phyloP scores from a whole-genome alignment of 2,329 filamentous ascomycete genomes.

The Microcera coccophila region DNA sequence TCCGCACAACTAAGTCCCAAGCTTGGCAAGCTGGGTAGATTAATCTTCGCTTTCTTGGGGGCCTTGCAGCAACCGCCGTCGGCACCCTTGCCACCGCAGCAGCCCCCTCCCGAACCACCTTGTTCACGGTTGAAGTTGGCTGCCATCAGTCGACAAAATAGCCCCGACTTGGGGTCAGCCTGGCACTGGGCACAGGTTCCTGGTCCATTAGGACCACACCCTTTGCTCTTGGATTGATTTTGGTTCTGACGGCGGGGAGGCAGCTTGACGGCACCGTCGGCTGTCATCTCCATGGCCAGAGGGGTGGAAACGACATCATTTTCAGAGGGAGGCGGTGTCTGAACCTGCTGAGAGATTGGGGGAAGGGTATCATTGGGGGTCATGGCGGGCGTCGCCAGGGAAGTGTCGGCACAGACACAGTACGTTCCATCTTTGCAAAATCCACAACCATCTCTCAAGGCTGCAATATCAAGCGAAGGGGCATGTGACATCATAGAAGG shows the following conservation, averaged over 20 bases:
- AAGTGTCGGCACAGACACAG: conserved; percentile 71
- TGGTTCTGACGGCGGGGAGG: conserved; percentile 43
- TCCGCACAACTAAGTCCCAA: conserved; percentile 70
- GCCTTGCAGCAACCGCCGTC: conserved; percentile 63
- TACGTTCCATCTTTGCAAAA: conserved; percentile 81
- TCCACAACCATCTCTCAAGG: conserved; percentile 66
- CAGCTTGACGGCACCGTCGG: conserved; percentile 58
- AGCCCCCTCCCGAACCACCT: conserved; percentile 43
- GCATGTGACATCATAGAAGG: conserved; percentile 37
- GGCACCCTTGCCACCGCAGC: conserved; percentile 59
- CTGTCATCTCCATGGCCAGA: conserved; percentile 55
- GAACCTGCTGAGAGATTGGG: conserved; percentile 45
- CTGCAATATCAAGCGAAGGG: conserved; percentile 35
- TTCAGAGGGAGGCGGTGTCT: conserved; percentile 59
- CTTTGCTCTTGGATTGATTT: conserved; percentile 30
- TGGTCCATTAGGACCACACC: conserved; percentile 64
- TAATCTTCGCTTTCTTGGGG: conserved; percentile 33
- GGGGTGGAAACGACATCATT: conserved; percentile 52
- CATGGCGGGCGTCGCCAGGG: conserved; percentile 39
- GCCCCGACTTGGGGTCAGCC: conserved; percentile 71
- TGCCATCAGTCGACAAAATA: conserved; percentile 79
- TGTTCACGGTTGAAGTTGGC: conserved; percentile 54
- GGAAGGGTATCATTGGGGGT: conserved; percentile 39
- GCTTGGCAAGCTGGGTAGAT: conserved; percentile 37
- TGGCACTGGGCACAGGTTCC: conserved; percentile 77